phyloP scores from a whole-genome alignment of 2,329 filamentous ascomycete species.

The Claviceps citrina region DNA sequence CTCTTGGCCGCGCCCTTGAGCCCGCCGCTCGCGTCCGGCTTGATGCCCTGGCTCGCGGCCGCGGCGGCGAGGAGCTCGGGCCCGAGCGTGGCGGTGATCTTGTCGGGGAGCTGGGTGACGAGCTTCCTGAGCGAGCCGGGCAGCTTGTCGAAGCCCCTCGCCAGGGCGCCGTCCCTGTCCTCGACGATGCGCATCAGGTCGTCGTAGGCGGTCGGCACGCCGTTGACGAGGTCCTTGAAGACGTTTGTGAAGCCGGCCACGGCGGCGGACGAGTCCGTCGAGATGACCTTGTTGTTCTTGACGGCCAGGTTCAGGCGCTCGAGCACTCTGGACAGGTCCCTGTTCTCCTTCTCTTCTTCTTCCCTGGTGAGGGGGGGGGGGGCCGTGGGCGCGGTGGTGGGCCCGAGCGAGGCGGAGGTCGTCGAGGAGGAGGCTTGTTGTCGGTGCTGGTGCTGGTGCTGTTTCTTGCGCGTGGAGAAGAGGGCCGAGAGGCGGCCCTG shows the following conservation, averaged over 20 bases:
- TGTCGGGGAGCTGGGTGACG: slow-evolving; percentile 68
- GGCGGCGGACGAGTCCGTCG: slow-evolving; percentile 68
- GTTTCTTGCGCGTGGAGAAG: slow-evolving; percentile 24
- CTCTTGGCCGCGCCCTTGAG: slow-evolving; percentile 50
- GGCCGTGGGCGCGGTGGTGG: slow-evolving; percentile 19
- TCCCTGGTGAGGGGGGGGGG: slow-evolving; percentile 10
- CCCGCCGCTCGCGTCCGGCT: slow-evolving; percentile 37
- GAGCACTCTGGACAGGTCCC: slow-evolving; percentile 67
- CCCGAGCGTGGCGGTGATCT: slow-evolving; percentile 58
- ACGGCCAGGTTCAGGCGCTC: slow-evolving; percentile 72
- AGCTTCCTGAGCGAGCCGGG: slow-evolving; percentile 72
- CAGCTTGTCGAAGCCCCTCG: slow-evolving; percentile 47
- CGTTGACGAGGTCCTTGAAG: slow-evolving; percentile 82
- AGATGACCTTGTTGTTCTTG: slow-evolving; percentile 73
- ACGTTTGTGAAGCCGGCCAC: slow-evolving; percentile 75
- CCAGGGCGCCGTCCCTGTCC: slow-evolving; percentile 45
- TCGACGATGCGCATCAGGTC: slow-evolving; percentile 57
- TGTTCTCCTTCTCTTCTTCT: slow-evolving; percentile 36
- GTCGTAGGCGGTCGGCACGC: slow-evolving; percentile 81
- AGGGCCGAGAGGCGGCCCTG: slow-evolving; percentile 21
- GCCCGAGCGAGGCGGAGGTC: slow-evolving; percentile 16
- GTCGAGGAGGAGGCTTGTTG: too few species aligned
- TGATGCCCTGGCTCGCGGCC: slow-evolving; percentile 55
- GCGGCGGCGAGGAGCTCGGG: slow-evolving; percentile 73
- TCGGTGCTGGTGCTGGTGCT: too few species aligned